phyloP scores from a whole-genome alignment of 495 filamentous ascomycete genomes.

The Mycothermus thermophilus region DNA sequence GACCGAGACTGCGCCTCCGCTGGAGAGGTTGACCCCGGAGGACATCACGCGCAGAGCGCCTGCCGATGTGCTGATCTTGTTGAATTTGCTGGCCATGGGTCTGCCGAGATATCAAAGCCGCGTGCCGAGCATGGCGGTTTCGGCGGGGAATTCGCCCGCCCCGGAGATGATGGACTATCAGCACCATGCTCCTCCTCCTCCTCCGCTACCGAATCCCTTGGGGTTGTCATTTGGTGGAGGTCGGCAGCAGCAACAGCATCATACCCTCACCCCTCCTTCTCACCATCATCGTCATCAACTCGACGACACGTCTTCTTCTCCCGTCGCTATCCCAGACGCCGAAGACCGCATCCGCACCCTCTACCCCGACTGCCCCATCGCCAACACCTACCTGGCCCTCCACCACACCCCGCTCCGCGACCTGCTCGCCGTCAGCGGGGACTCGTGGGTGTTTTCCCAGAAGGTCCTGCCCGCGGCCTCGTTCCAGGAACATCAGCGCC shows the following conservation, averaged over 20 bases:
- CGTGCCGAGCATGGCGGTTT: too few relatives aligned
- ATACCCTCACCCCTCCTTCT: neutral
- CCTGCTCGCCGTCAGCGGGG: conserved; percentile 34
- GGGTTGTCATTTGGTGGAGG: too few relatives aligned
- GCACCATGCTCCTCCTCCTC: conserved; percentile 1
- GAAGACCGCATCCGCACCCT: conserved; percentile 23
- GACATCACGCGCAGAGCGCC: conserved; percentile 12
- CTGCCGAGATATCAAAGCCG: conserved; percentile 26
- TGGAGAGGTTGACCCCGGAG: conserved; percentile 21
- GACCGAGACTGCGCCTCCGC: conserved; percentile 12
- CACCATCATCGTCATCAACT: conserved; percentile 3
- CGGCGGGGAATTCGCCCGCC: conserved; percentile 13
- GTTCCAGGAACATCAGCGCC: conserved; percentile 26
- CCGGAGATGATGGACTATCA: conserved; percentile 18
- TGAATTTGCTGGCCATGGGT: conserved; percentile 23
- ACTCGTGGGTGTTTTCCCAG: conserved; percentile 34
- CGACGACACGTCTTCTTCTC: neutral
- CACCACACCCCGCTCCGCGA: conserved; percentile 35
- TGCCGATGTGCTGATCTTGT: conserved; percentile 25
- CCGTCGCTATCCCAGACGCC: conserved; percentile 7
- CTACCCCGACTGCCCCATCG: conserved; percentile 25
- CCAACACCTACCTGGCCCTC: conserved; percentile 34
- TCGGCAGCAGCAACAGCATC: neutral
- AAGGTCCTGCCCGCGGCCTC: conserved; percentile 24
- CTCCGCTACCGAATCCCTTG: neutral